Percentiles rank a stretch among this genome's conserved stretches.
Evolutionary conservation across 2,329 filamentous ascomycete species (phyloP).

Genomic region (Colletotrichum abscissum): DNA sequence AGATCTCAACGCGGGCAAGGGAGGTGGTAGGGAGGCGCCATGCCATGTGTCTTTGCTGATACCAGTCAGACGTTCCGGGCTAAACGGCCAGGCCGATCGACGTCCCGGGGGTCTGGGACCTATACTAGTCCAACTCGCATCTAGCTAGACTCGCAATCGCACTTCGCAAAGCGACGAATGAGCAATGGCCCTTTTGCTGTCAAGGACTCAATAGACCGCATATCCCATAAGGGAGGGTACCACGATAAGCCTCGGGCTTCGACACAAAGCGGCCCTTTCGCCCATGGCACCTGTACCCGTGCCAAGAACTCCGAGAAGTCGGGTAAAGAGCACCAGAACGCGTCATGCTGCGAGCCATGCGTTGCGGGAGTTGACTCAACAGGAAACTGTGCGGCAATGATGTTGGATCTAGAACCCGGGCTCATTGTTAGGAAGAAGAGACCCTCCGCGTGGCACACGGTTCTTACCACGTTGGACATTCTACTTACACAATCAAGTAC

Average conservation of each 20-base stretch:
- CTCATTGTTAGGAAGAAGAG: background rate
- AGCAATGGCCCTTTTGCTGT: background rate
- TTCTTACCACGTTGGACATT: background rate
- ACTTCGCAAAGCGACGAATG: constrained; percentile 8
- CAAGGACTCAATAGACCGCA: background rate
- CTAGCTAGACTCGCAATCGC: constrained; percentile 1
- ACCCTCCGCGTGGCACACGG: background rate
- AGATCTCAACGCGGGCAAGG: background rate
- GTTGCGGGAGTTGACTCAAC: background rate
- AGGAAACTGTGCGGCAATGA: too few relatives aligned
- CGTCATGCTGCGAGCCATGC: background rate
- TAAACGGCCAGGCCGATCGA: constrained; percentile 12
- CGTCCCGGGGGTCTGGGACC: constrained; percentile 19
- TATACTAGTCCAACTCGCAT: background rate
- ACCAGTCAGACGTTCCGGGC: background rate
- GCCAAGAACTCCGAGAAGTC: background rate
- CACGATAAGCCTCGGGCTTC: background rate
- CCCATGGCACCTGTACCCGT: background rate
- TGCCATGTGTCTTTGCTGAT: constrained; percentile 14
- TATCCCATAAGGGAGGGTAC: background rate
- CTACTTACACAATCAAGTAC: background rate
- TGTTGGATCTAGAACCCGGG: background rate
- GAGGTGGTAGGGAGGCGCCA: background rate
- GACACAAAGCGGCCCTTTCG: background rate
- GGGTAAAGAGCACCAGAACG: background rate